Percentiles rank a stretch among this genome's conserved stretches.
Evolutionary conservation across 2,329 filamentous ascomycete species (phyloP).

Genomic region (Paraphoma sp.): DNA sequence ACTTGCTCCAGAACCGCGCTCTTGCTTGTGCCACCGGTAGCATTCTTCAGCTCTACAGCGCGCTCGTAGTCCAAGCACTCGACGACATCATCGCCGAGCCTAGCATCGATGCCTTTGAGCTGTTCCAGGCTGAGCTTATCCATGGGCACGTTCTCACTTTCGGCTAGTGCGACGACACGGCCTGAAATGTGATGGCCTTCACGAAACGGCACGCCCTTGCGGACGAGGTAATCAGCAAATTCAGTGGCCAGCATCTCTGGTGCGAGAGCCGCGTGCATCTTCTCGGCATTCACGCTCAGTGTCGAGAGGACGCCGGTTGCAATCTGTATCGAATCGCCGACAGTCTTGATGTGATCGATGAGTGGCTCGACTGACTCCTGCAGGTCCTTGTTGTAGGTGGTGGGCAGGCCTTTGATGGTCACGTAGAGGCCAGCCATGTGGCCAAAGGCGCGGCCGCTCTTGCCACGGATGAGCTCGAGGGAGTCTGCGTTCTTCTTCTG

Average conservation of each 20-base stretch:
- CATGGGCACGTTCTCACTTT: constrained; percentile 71
- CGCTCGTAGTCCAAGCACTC: constrained; percentile 80
- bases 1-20: constrained; percentile 71
- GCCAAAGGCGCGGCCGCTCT: constrained; percentile 77
- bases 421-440: constrained; percentile 82
- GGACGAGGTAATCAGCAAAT: constrained; percentile 69
- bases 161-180: constrained; percentile 73
- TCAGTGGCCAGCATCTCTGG: constrained; percentile 84
- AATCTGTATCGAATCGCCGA: constrained; percentile 81
- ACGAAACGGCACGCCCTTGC: constrained; percentile 76
- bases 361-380: constrained; percentile 88
- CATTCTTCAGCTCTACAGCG: constrained; percentile 79
- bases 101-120: constrained; percentile 69
- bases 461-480: constrained; percentile 77
- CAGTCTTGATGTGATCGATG: constrained; percentile 82
- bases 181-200: constrained; percentile 83
- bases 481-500: constrained; percentile 86
- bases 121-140: constrained; percentile 72
- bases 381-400: constrained; percentile 90
- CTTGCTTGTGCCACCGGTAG: constrained; percentile 80
- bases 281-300: constrained; percentile 70
- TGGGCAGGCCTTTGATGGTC: constrained; percentile 77
- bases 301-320: constrained; percentile 81
- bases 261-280: constrained; percentile 80
- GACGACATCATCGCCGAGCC: constrained; percentile 75